Conservation (phyloP, 1,139 yeast genomes). For the Saccharomyces hybrid region DNA sequence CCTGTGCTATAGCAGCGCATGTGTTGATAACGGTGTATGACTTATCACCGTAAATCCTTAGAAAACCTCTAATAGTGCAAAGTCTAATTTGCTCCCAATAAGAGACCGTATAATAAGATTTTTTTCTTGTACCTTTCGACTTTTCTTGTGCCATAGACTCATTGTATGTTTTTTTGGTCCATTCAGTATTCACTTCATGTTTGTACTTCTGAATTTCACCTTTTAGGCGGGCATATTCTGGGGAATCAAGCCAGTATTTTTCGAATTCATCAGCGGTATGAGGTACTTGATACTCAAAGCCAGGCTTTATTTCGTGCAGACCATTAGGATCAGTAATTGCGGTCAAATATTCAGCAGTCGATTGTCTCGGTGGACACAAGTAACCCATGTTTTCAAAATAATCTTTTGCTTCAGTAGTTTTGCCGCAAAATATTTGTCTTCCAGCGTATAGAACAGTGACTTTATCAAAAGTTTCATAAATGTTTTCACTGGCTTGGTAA, state of each 20-base stretch:
- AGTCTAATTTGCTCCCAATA: slow-evolving; percentile 42
- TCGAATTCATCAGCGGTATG: slow-evolving; percentile 64
- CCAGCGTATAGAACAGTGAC: slow-evolving; percentile 40
- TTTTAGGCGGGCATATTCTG: slow-evolving; percentile 38
- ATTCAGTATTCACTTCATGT: slow-evolving; percentile 34
- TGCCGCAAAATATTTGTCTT: slow-evolving; percentile 40
- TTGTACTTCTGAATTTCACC: slow-evolving; percentile 43
- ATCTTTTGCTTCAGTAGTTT: slow-evolving; percentile 36
- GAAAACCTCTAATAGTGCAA: slow-evolving; percentile 43
- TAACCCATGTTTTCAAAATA: slow-evolving; percentile 45
- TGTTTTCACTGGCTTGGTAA: slow-evolving; percentile 43
- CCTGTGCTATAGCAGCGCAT: slow-evolving; percentile 44
- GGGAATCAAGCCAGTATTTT: slow-evolving; percentile 54
- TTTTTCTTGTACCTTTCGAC: slow-evolving; percentile 34
- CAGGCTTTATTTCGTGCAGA: slow-evolving; percentile 34
- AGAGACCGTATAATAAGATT: slow-evolving; percentile 42
- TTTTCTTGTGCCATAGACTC: slow-evolving; percentile 39
- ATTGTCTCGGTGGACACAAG: slow-evolving; percentile 48
- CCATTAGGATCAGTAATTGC: slow-evolving; percentile 44
- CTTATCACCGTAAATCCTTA: slow-evolving; percentile 45
- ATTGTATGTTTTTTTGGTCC: slow-evolving; percentile 35
- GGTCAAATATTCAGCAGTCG: slow-evolving; percentile 53
- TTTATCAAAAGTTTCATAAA: slow-evolving; percentile 42
- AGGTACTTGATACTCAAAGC: slow-evolving; percentile 58
- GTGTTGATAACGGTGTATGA: slow-evolving; percentile 43